Conservation (phyloP, 441 rosid species). For the Gossypium trilobum region DNA sequence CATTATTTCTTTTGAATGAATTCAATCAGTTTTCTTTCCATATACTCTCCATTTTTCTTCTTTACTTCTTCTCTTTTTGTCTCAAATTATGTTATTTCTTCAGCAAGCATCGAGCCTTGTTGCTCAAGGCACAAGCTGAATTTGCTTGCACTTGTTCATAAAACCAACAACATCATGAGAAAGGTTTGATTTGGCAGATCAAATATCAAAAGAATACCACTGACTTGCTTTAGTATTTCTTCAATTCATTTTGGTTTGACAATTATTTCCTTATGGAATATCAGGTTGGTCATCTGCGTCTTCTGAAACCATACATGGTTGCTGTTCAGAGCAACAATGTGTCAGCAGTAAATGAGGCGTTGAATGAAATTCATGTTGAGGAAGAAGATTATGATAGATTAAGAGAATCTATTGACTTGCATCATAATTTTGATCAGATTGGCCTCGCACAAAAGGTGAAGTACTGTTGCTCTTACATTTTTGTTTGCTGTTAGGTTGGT, state of each 20-base stretch:
- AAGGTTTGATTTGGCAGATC: slow-evolving; percentile 43
- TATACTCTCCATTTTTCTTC: too few relatives aligned
- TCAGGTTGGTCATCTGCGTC: slow-evolving; percentile 90
- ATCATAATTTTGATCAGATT: slow-evolving; percentile 76
- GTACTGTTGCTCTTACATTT: background rate
- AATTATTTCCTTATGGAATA: slow-evolving; percentile 1
- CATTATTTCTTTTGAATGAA: too few relatives aligned
- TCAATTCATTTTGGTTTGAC: slow-evolving; percentile 9
- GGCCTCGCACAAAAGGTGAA: slow-evolving; percentile 80
- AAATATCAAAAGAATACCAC: background rate
- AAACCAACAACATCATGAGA: slow-evolving; percentile 45
- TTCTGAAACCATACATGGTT: slow-evolving; percentile 90
- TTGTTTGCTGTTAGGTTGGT: slow-evolving; percentile 28
- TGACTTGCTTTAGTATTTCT: background rate
- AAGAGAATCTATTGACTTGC: slow-evolving; percentile 79
- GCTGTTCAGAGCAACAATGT: slow-evolving; percentile 94
- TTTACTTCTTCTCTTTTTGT: too few relatives aligned
- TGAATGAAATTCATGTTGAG: slow-evolving; percentile 78
- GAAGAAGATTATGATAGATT: slow-evolving; percentile 92
- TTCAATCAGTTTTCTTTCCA: too few relatives aligned
- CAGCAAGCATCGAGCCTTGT: too few relatives aligned
- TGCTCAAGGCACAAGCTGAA: too few relatives aligned
- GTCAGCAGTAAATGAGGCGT: slow-evolving; percentile 84
- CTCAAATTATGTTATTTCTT: too few relatives aligned
- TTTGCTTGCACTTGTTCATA: too few relatives aligned